Evolutionary conservation across 2,329 filamentous ascomycete genomes (phyloP).

Genomic region (Magnaporthiopsis rhizophila): DNA sequence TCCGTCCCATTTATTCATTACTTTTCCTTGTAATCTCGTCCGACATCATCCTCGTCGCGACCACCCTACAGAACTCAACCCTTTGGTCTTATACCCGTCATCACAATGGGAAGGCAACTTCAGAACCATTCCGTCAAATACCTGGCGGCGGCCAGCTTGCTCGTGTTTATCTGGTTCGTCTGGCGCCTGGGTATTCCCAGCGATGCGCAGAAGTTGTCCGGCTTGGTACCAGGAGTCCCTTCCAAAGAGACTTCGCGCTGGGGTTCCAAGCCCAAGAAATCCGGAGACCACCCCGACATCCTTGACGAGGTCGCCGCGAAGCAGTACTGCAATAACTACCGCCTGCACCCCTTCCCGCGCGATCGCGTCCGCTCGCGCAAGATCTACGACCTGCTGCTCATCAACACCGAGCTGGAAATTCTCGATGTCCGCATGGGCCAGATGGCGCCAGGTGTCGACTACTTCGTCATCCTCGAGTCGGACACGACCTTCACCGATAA

Average conservation of each 20-base stretch:
- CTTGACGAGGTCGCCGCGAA: conserved; percentile 3
- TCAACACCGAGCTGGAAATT: conserved; percentile 13
- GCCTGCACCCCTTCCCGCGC: conserved; percentile 43
- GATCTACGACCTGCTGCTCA: conserved; percentile 15
- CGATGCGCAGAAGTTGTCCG: neutral
- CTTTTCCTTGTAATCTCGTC: neutral
- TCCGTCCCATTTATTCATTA: neutral
- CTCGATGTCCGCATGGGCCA: conserved; percentile 14
- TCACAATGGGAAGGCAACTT: neutral
- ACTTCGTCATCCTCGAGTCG: conserved; percentile 35
- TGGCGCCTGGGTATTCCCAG: conserved; percentile 5
- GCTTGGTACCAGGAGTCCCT: neutral
- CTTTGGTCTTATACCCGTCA: neutral
- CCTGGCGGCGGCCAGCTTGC: conserved; percentile 4
- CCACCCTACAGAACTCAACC: neutral
- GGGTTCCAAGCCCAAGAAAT: neutral
- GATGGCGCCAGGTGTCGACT: conserved; percentile 29
- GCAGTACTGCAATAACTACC: conserved; percentile 23
- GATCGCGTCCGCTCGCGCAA: conserved; percentile 28
- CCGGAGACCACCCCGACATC: conserved; percentile 9
- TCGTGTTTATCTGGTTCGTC: conserved; percentile 8
- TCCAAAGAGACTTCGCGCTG: too few species aligned
- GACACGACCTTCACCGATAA: conserved; percentile 27
- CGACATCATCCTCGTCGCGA: neutral
- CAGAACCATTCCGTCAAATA: conserved; percentile 5